Base-by-base conservation (phyloP, 805 yeast genomes). In the Myxozyma nipponensis region DNA sequence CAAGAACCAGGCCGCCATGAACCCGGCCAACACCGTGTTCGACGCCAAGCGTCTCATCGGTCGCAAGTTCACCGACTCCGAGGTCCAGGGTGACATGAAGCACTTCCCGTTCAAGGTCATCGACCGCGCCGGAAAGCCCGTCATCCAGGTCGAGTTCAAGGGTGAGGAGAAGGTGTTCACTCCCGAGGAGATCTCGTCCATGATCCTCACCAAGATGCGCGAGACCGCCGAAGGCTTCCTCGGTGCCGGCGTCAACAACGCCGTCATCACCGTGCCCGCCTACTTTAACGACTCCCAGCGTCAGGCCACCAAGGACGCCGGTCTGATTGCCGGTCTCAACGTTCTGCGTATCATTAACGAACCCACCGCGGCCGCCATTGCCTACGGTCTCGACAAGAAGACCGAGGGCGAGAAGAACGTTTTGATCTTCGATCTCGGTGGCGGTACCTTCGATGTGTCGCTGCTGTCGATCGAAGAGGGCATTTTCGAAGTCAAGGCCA, bases 311-410 rank as follows among this genome's bases (percentile, higher is more conserved):
- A 90, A 89, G 78, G 96, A 89, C 72, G 96, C 97, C 54, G 97
- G 96, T 78, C 76, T 84, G 62, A 90, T 89, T 79, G 95, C 96
- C 52, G 97, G 97, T 67, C 78, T 89, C 70, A 89, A 89, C 72
- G 96, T 89, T 56, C 78, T 86, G 72, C 83, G 97, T 77, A 89
- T 89, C 71, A 89, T 90, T 66, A 89, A 89, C 75, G 97, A 89
- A 77, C 96, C 97, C 64, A 88, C 97, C 63, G 97, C 97, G 60
- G 97, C 97, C 68, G 97, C 97, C 65, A 88, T 90, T 77, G 97
- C 98, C 71, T 90, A 90, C 82, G 98, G 98, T 81, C 81, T 90
- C 65, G 75, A 72, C 66, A 71, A 70, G 69, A 68, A 70, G 71
- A 77, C 84, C 60, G 83, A 80, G 57, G 79, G 78, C 60, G 96